A percentile compares a stretch with the other conserved stretches of the same genome.
Evolutionary conservation across 345 rosid species (phyloP).

Genomic region (Pistacia vera): DNA sequence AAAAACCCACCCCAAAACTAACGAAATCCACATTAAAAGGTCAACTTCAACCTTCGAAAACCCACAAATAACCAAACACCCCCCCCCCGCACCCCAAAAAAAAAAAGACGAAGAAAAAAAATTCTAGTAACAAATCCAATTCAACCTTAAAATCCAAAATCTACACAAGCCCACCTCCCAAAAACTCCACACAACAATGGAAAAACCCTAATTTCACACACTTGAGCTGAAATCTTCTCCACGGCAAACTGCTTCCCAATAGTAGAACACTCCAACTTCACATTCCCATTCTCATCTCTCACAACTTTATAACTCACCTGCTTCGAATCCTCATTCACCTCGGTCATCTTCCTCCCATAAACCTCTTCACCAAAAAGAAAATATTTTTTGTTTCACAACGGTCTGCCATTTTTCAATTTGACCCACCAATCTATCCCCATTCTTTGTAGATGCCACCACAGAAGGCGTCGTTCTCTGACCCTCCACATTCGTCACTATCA

Average conservation of each 20-base stretch:
- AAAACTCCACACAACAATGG: too few relatives aligned
- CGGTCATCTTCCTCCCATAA: constrained; percentile 97
- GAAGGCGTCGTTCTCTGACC: constrained; percentile 99
- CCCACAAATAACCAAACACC: too few relatives aligned
- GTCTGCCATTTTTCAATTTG: constrained; percentile 98
- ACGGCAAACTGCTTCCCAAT: constrained; percentile 90
- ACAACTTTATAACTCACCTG: constrained; percentile 86
- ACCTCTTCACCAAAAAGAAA: constrained; percentile 96
- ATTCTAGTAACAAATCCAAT: too few relatives aligned
- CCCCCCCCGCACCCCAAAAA: too few relatives aligned
- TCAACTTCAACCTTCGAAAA: too few relatives aligned
- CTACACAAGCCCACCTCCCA: too few relatives aligned
- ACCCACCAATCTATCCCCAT: constrained; percentile 89
- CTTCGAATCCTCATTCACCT: constrained; percentile 93
- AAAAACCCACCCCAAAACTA: too few relatives aligned
- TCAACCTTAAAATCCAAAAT: too few relatives aligned
- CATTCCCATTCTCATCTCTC: constrained; percentile 92
- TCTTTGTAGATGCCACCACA: constrained; percentile 89
- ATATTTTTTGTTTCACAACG: constrained; percentile 96
- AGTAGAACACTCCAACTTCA: constrained; percentile 94
- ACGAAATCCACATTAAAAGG: too few relatives aligned
- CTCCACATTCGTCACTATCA: constrained; percentile 92
- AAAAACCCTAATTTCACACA: too few relatives aligned
- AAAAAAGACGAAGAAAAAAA: too few relatives aligned
- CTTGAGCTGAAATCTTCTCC: constrained; percentile 99